Percentiles rank a stretch among this genome's conserved stretches.
These are phyloP conservation scores for Rhamnella rubrinervis DNA, from an alignment of 331 rosid species.

Conservation along the genomic window DNA sequence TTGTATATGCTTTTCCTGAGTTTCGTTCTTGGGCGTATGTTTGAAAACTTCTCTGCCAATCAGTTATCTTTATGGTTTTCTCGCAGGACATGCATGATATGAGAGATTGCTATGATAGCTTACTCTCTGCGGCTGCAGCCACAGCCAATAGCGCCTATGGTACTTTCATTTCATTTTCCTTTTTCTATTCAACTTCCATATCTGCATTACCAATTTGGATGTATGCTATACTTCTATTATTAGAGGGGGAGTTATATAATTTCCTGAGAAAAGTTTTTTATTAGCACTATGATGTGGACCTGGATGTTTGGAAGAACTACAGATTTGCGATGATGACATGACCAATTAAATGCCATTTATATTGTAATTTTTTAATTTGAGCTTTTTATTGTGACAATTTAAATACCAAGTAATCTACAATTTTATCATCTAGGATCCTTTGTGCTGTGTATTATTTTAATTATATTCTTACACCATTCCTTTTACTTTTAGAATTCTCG, in stretches of 20 bases:
- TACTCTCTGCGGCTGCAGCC: conserved; percentile 97
- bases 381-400: not conserved
- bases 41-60: not conserved
- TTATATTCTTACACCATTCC: conserved; percentile 5
- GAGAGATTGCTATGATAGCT: conserved; percentile 89
- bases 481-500: conserved; percentile 65
- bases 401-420: too few species aligned
- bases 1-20: not conserved
- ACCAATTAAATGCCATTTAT: not conserved
- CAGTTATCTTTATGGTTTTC: conserved; percentile 17
- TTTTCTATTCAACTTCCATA: not conserved
- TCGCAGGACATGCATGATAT: conserved; percentile 76
- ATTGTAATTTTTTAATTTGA: conserved; percentile 8
- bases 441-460: not conserved
- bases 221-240: not conserved
- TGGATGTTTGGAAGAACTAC: too few species aligned
- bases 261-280: conserved; percentile 12
- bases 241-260: not conserved
- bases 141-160: conserved; percentile 96
- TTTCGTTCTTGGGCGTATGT: not conserved
- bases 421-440: not conserved
- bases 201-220: not conserved
- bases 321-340: not conserved
- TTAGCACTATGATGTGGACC: not conserved
- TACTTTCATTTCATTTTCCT: conserved; percentile 15